Percentiles rank a stretch among this genome's conserved stretches.
These are phyloP conservation scores for Guadua angustifolia DNA, from an alignment of 176 grass and related monocot genomes.

Conservation along the genomic window DNA sequence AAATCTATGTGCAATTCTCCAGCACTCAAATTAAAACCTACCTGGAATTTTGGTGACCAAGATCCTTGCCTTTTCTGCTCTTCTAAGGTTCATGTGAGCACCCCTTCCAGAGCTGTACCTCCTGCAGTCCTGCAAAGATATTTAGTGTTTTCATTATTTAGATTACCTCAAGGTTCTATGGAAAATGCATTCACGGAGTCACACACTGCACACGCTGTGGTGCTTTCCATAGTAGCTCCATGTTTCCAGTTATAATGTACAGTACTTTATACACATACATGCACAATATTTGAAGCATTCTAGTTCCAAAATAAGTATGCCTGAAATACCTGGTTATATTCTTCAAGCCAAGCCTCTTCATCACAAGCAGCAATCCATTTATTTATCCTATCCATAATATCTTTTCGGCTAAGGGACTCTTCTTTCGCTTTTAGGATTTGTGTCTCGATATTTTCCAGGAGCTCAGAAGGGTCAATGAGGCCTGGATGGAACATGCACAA, in stretches of 20 bases:
- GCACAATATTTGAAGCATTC: constrained; percentile 23
- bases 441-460: constrained; percentile 81
- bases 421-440: constrained; percentile 88
- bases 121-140: constrained; percentile 66
- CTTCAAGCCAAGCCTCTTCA: constrained; percentile 94
- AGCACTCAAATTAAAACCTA: constrained; percentile 36
- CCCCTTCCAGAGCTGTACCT: constrained; percentile 94
- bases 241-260: constrained; percentile 18
- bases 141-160: constrained; percentile 35
- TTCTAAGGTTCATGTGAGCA: constrained; percentile 86
- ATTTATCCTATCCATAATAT: constrained; percentile 92
- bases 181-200: background rate
- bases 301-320: constrained; percentile 14
- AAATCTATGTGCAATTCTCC: background rate
- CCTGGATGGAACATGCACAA: constrained; percentile 57
- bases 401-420: constrained; percentile 83
- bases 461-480: constrained; percentile 76
- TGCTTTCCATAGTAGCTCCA: background rate
- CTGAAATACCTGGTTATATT: constrained; percentile 87
- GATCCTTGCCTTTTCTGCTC: constrained; percentile 88
- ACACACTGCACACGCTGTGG: background rate
- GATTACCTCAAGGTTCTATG: background rate
- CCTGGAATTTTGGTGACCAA: constrained; percentile 85
- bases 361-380: constrained; percentile 95
- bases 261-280: background rate